These are phyloP conservation scores for Solanum tacnaense DNA, from an alignment of 257 asterid species.

Conservation along the genomic window DNA sequence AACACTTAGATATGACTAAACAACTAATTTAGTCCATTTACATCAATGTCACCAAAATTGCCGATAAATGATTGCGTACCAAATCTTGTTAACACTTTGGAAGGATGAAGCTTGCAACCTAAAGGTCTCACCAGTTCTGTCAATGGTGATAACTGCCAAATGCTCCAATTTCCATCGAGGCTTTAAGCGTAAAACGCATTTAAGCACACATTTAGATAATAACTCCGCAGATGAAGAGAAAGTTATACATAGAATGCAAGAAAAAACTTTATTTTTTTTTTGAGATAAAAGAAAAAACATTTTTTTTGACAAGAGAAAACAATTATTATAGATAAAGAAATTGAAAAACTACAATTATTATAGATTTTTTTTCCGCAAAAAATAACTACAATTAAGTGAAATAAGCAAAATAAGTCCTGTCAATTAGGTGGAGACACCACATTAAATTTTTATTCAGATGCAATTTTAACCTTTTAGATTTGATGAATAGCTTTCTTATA, in stretches of 20 bases:
- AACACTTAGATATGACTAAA: not conserved
- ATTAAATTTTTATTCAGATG: not conserved
- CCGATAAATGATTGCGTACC: not conserved
- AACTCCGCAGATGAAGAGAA: not conserved
- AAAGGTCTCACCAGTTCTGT: not conserved
- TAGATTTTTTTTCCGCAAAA: not conserved
- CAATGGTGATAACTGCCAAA: not conserved
- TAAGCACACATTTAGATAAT: not conserved
- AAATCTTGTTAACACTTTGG: not conserved
- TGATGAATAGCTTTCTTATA: not conserved
- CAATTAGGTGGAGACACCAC: not conserved
- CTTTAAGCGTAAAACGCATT: not conserved
- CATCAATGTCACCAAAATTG: not conserved
- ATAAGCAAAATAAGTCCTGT: not conserved
- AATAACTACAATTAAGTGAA: not conserved
- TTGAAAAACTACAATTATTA: not conserved
- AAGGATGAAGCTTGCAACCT: not conserved
- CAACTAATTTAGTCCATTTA: not conserved
- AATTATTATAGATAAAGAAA: not conserved
- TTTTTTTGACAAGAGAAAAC: not conserved
- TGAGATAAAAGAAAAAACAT: not conserved
- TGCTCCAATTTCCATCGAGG: not conserved
- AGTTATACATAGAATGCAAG: not conserved
- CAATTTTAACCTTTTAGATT: not conserved
- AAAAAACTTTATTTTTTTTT: not conserved